A percentile compares a stretch with the other conserved stretches of the same genome.
phyloP scores from a whole-genome alignment of 495 filamentous ascomycete species.

The Tetracladium marchalianum region DNA sequence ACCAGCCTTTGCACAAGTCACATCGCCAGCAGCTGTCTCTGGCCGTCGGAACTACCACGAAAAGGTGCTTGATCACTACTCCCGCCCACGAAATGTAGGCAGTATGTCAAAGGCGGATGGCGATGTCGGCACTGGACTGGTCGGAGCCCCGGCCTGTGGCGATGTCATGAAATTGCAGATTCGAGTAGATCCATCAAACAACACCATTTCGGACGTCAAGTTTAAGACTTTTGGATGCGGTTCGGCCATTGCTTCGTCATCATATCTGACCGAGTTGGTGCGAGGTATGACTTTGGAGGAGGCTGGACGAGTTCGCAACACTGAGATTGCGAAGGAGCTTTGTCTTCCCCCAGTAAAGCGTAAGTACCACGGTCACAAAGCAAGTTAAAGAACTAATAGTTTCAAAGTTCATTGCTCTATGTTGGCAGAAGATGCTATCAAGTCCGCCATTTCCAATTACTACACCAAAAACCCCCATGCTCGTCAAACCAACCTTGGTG shows the following conservation, averaged over 20 bases:
- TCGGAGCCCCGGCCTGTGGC: conserved; percentile 72
- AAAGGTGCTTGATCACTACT: conserved; percentile 88
- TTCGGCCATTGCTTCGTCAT: conserved; percentile 82
- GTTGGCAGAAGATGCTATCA: conserved; percentile 98
- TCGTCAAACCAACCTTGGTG: conserved; percentile 61
- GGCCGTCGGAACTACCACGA: conserved; percentile 41
- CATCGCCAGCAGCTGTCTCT: conserved; percentile 21
- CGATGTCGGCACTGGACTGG: conserved; percentile 93
- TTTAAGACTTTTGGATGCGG: conserved; percentile 99
- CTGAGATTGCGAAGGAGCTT: conserved; percentile 93
- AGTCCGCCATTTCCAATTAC: conserved; percentile 97
- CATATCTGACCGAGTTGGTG: conserved; percentile 87
- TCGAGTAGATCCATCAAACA: conserved; percentile 78
- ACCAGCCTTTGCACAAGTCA: conserved; percentile 18
- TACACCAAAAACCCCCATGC: conserved; percentile 87
- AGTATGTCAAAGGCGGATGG: conserved; percentile 76
- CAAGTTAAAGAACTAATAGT: conserved; percentile 3
- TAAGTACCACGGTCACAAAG: conserved; percentile 33
- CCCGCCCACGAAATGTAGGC: conserved; percentile 85
- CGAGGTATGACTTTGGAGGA: conserved; percentile 94
- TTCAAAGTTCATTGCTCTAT: conserved; percentile 88
- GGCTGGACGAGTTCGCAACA: conserved; percentile 84
- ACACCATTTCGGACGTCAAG: conserved; percentile 88
- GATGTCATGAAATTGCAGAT: conserved; percentile 99
- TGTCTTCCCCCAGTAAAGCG: conserved; percentile 91